Evolutionary conservation across 2,329 filamentous ascomycete genomes (phyloP), one percentile per base, ranked within the genome.

Genomic region (Cercospora citrullina): DNA sequence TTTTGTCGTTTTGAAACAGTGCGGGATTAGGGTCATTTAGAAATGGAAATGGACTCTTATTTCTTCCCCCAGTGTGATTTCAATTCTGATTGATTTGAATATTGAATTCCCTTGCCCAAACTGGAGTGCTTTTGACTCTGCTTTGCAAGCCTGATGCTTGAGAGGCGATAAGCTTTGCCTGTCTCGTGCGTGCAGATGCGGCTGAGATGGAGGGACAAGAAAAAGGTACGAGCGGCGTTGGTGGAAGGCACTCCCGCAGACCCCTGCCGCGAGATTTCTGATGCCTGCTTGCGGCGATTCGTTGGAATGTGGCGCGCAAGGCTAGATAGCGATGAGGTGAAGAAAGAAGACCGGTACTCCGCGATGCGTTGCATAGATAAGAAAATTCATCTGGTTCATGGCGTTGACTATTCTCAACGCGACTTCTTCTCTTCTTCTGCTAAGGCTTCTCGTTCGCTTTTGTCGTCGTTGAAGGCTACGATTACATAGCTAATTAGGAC

Each of bases 401-500:
- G 16, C 36, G 36, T 6, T n/a, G 2, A 6, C 36, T 42, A 30
- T 48, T 5, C 28, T 60, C 31, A 65, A 23, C 63, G 63, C 31
- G 63, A 60, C 60, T 73, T 74, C 74, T 84, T 84, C 71, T 80
- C 81, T 71, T 76, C 74, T 71, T 80, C 78, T 67, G 82, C 83
- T 68, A 83, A 83, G 10, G 80, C 81, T 62, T 81, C 77, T 63
- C 80, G 79, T 70, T 86, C 84, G 10, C 80, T 81, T 68, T 87
- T 84, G 76, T 98, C 95, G 79, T 99, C 95, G 69, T 86, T 89
- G 87, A 97, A 94, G 4, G 95, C 95, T 21, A 97, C 92, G 66
- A 97, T 82, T 53, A 98, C 88, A 80, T 98, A 99, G n/a, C 86
- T 89, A 66, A 98, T 87, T 61, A 99, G 83, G 3, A 99, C 93